phyloP scores from a whole-genome alignment of 768 basidiomycete species.

The Austroboletus festivus region DNA sequence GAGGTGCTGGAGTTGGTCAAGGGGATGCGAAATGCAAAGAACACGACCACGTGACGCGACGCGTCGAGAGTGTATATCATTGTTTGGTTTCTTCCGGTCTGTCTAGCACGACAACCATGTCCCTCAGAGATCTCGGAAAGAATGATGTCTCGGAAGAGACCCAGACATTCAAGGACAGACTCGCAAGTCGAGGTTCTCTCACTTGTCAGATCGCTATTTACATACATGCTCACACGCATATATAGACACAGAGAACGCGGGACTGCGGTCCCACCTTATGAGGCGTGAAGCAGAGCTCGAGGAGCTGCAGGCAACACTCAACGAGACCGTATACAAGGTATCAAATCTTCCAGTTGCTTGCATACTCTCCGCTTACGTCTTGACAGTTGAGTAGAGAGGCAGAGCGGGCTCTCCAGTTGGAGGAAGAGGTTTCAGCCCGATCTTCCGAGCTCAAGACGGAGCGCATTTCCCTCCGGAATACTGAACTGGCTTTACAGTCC shows the following conservation, averaged over 20 bases:
- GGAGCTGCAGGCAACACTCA: conserved; percentile 31
- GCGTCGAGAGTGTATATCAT: conserved; percentile 26
- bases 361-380: conserved; percentile 5
- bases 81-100: conserved; percentile 17
- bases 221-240: conserved; percentile 5
- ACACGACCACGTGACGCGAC: conserved; percentile 33
- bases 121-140: conserved; percentile 38
- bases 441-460: conserved; percentile 59
- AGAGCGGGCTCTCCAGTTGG: conserved; percentile 52
- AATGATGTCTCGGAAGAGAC: conserved; percentile 39
- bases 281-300: conserved; percentile 37
- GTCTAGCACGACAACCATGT: conserved; percentile 25
- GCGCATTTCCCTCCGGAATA: conserved; percentile 49
- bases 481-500: conserved; percentile 44
- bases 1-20: conserved; percentile 35
- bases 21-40: conserved; percentile 1
- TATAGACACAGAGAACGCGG: conserved; percentile 37
- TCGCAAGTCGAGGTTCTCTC: conserved; percentile 36
- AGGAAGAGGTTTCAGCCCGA: conserved; percentile 45
- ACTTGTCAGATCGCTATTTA: neutral
- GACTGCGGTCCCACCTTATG: conserved; percentile 31
- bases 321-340: conserved; percentile 40
- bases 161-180: conserved; percentile 33
- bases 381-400: conserved; percentile 56
- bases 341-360: neutral